These are phyloP conservation scores for Arthrinium phaeospermum DNA, from an alignment of 2,329 filamentous ascomycete genomes.

Conservation along the genomic window DNA sequence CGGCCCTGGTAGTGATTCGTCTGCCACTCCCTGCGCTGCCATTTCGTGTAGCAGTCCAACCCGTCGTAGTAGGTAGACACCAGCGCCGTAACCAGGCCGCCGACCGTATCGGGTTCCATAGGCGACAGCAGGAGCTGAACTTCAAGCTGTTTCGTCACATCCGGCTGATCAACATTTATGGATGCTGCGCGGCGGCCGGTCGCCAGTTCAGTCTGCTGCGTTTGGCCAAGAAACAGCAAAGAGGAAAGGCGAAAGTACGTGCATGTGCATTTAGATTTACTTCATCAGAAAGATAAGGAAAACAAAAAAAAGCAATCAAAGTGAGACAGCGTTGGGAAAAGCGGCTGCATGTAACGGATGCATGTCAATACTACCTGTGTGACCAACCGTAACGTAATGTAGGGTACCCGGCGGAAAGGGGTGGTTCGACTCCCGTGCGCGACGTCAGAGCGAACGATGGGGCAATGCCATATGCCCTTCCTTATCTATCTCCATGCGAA, in stretches of 20 bases:
- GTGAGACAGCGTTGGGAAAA: conserved; percentile 21
- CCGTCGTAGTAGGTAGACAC: conserved; percentile 38
- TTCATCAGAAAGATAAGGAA: neutral
- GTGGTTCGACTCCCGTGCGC: neutral
- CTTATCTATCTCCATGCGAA: neutral
- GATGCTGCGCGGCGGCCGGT: neutral
- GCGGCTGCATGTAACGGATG: neutral
- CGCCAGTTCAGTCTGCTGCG: neutral
- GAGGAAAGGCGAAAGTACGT: neutral
- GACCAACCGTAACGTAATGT: neutral
- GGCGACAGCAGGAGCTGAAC: conserved; percentile 19
- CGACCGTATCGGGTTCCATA: conserved; percentile 38
- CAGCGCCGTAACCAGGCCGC: conserved; percentile 38
- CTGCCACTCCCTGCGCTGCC: conserved; percentile 41
- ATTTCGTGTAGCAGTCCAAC: conserved; percentile 41
- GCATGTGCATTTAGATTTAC: neutral
- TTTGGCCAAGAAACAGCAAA: neutral
- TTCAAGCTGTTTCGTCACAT: conserved; percentile 22
- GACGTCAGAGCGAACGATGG: neutral
- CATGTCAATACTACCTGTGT: neutral
- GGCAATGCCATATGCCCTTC: neutral
- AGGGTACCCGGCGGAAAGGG: neutral
- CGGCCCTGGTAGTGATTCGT: conserved; percentile 41
- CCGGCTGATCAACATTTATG: conserved; percentile 28
- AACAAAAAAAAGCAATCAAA: neutral